Percentiles rank a stretch among this genome's conserved stretches.
Conservation (phyloP, 208 protist species). For the Leishmania aethiopica region DNA sequence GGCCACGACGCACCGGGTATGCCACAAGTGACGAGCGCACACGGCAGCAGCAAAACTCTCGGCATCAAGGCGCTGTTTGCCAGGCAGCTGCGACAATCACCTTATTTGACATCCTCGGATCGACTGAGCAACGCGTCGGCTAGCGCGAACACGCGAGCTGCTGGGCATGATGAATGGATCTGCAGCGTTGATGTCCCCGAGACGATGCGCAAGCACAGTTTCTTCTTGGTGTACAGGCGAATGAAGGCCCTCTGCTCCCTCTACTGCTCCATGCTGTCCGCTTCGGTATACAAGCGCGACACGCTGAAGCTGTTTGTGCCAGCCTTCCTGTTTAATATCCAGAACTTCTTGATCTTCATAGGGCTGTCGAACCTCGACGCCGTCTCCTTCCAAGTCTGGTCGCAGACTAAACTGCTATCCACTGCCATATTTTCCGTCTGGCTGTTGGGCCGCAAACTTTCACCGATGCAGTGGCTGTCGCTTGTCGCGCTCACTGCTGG, state of each 20-base stretch:
- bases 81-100: neutral
- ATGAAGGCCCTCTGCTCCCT: neutral
- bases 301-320: constrained; percentile 65
- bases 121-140: neutral
- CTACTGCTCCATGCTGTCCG: constrained; percentile 37
- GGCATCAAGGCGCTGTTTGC: neutral
- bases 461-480: constrained; percentile 65
- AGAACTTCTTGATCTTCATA: constrained; percentile 79
- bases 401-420: constrained; percentile 76
- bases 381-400: constrained; percentile 78
- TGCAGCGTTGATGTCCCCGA: neutral
- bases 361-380: constrained; percentile 74
- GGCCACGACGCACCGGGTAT: neutral
- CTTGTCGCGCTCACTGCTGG: constrained; percentile 63
- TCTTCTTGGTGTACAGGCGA: neutral
- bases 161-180: neutral
- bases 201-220: neutral
- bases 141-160: neutral
- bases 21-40: neutral
- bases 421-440: constrained; percentile 75
- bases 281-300: constrained; percentile 44
- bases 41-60: neutral
- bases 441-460: constrained; percentile 60
- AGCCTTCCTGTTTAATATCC: constrained; percentile 70
- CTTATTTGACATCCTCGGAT: neutral